A percentile compares a stretch with the other conserved stretches of the same genome.
These are phyloP conservation scores for Trichoderma lentiforme DNA, from an alignment of 2,329 filamentous ascomycete species.

Conservation along the genomic window DNA sequence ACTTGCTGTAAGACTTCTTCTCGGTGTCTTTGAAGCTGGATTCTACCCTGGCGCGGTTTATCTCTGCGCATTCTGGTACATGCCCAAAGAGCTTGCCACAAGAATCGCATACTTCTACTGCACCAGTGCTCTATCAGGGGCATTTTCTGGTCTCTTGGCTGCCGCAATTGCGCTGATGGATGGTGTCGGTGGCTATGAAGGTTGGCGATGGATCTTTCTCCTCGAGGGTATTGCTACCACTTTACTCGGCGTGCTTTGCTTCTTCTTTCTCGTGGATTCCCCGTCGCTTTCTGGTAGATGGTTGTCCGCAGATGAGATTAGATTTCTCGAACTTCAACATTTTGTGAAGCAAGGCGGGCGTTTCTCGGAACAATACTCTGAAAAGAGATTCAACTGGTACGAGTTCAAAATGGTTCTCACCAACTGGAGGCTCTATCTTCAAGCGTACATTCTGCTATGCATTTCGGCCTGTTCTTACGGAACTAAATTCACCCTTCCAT, in stretches of 20 bases:
- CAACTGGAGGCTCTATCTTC: constrained; percentile 11
- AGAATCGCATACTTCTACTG: constrained; percentile 95
- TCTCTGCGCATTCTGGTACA: constrained; percentile 85
- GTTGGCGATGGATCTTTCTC: constrained; percentile 81
- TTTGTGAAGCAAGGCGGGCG: constrained; percentile 31
- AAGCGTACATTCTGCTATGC: neutral
- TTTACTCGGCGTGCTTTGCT: constrained; percentile 58
- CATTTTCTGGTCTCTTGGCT: constrained; percentile 82
- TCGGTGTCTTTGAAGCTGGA: constrained; percentile 60
- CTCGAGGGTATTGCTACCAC: constrained; percentile 67
- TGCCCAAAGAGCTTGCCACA: constrained; percentile 80
- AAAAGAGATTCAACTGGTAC: constrained; percentile 6
- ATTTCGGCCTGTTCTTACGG: constrained; percentile 22
- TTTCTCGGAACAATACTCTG: constrained; percentile 24
- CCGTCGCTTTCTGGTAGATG: constrained; percentile 42
- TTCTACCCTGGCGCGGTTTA: constrained; percentile 65
- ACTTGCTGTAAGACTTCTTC: constrained; percentile 76
- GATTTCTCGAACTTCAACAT: constrained; percentile 28
- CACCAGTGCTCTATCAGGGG: constrained; percentile 72
- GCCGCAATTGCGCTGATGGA: constrained; percentile 86
- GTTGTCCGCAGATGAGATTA: constrained; percentile 36
- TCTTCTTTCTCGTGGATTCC: constrained; percentile 70
- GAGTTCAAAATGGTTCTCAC: constrained; percentile 5
- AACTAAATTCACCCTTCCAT: constrained; percentile 22
- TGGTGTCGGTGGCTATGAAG: constrained; percentile 61